Base-by-base conservation (phyloP, 768 basidiomycete species). In the Tephrocybe rancida region DNA sequence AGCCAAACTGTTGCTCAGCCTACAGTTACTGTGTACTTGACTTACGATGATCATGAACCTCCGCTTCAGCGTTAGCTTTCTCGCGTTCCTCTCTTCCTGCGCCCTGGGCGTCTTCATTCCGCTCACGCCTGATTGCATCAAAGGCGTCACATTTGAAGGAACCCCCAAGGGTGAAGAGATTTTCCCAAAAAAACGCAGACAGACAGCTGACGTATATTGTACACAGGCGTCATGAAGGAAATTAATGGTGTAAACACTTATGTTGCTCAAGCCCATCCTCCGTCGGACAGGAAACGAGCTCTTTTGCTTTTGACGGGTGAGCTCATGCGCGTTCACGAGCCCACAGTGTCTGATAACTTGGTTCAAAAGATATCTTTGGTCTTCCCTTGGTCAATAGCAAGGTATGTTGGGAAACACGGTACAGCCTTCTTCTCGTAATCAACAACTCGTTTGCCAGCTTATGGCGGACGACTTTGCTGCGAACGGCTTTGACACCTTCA, bases 381-480 rank as follows among this genome's bases (percentile, higher is more conserved):
- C 25, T 57, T 5, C 49, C 52, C n/a, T 43, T 57, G 44, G 58
- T 57, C 2, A 61, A 61, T 35, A 59, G 52, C 52, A 46, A 56
- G 52, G 60, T 61, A 16, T 37, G 29, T 13, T 30, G 29, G 7
- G 5, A 5, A 6, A 6, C 29, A 30, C 5, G 29, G 29, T 13
- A 37, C 35, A 37, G 7, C 8, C 35, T 37, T n/a, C n/a, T n/a
- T n/a, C n/a, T n/a, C n/a, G n/a, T n/a, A n/a, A n/a, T n/a, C n/a
- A n/a, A n/a, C n/a, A 16, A 37, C 5, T 19, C 4, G 1, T 22
- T 13, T 8, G 13, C 21, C 13, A 61, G 58, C 50, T 61, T 16
- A 55, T 61, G 58, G 61, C 51, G 9, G 61, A 61, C 24, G 61
- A 61, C 27, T 61, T 61, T n/a, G 56, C 60, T 5, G 41, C 54